Evolutionary conservation across 441 rosid species (phyloP), one percentile per base, ranked within the genome.

Genomic region (Rhodomyrtus psidioides): DNA sequence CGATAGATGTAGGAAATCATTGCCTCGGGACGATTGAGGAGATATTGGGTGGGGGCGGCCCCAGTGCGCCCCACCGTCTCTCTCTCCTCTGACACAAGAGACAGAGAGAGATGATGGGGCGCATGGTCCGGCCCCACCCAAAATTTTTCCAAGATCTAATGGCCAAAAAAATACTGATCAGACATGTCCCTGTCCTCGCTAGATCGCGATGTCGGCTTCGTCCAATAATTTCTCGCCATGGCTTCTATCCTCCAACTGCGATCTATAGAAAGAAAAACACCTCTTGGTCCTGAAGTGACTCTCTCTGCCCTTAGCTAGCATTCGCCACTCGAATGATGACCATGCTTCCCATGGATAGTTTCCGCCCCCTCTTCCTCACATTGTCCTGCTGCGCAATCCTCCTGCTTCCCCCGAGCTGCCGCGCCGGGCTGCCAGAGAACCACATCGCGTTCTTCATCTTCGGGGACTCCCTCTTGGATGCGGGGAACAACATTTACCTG

Each of bases 391-490:
- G 79, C 49, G 44, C 79, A 34, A 39, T 81, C 56, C 57, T 81
- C 42, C 83, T 44, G 57, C 83, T 51, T 12, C 54, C 2, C 12
- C 23, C 21, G 0, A 53, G 83, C 83, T 26, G 83, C 86, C 53
- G 12, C 3, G 86, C 57, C 62, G 19, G 19, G 76, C 86, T 46
- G 53, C 53, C 24, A n/a, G 57, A 74, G 75, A 53, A 76, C 42
- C 86, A 54, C 34, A 15, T 8, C 51, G 82, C 82, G 54, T 84
- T 84, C 62, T 84, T 84, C 57, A 84, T 84, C 82, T 74, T 84
- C n/a, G 86, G 86, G 42, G 86, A 84, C 62, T 84, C 86, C 30
- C 82, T 84, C 60, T 34, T 84, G 82, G 86, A 84, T 53, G 27
- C 82, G 34, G 86, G 86, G 82, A 84, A 84, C 86, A 84, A 74